A percentile compares a stretch with the other conserved stretches of the same genome.
Evolutionary conservation across 495 filamentous ascomycete genomes (phyloP).

Genomic region (Cercophora samala): DNA sequence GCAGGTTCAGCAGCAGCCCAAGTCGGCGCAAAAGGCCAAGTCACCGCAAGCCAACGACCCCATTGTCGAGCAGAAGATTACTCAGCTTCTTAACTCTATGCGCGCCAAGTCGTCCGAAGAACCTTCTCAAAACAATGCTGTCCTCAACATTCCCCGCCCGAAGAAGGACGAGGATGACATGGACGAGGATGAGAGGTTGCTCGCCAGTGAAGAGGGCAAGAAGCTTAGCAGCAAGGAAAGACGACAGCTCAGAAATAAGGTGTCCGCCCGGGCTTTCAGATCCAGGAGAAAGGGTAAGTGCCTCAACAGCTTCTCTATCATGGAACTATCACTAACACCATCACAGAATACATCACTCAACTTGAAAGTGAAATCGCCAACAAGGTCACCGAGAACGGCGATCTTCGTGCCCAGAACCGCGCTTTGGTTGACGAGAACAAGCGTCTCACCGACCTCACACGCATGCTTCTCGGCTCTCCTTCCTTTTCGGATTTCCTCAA

Average conservation of each 20-base stretch:
- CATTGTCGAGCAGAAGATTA: conserved; percentile 79
- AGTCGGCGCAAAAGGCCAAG: conserved; percentile 40
- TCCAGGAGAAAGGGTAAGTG: conserved; percentile 88
- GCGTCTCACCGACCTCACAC: conserved; percentile 71
- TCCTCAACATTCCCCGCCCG: conserved; percentile 54
- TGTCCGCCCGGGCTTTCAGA: conserved; percentile 94
- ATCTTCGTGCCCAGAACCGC: conserved; percentile 69
- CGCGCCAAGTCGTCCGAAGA: conserved; percentile 60
- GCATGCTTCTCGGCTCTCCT: conserved; percentile 80
- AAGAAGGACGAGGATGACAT: conserved; percentile 94
- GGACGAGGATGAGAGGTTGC: conserved; percentile 92
- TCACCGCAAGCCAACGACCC: conserved; percentile 56
- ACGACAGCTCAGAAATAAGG: conserved; percentile 93
- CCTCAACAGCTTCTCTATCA: neutral
- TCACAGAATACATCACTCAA: conserved; percentile 84
- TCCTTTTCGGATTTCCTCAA: conserved; percentile 80
- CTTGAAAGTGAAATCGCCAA: conserved; percentile 80
- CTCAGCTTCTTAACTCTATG: conserved; percentile 80
- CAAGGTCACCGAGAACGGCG: conserved; percentile 66
- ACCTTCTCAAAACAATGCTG: conserved; percentile 46
- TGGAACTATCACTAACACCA: conserved; percentile 46
- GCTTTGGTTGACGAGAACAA: conserved; percentile 75
- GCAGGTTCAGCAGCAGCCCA: conserved; percentile 42
- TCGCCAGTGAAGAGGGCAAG: conserved; percentile 96
- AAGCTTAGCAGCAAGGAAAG: conserved; percentile 93